Conservation (phyloP, 305 asterid species). For the Solanum hybrid region DNA sequence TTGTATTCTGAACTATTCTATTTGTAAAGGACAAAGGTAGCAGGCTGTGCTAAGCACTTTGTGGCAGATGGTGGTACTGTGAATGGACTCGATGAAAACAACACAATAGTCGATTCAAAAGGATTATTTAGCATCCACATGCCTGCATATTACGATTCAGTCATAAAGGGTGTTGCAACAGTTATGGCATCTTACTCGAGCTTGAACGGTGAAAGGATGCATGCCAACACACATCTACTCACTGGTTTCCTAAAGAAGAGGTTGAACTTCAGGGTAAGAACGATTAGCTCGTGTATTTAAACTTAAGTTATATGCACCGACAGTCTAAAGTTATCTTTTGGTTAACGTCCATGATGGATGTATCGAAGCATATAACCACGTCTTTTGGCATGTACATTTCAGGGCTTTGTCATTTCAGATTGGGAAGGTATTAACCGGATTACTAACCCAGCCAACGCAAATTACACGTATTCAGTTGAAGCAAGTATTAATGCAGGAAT, state of each 20-base stretch:
- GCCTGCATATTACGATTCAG: conserved; percentile 27
- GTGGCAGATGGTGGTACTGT: conserved; percentile 34
- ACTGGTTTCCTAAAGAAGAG: conserved; percentile 23
- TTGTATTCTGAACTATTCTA: neutral
- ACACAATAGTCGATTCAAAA: conserved; percentile 15
- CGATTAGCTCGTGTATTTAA: neutral
- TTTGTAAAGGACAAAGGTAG: conserved; percentile 6
- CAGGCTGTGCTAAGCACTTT: conserved; percentile 11
- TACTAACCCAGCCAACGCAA: conserved; percentile 35
- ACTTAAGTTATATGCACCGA: neutral
- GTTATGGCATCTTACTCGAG: conserved; percentile 32
- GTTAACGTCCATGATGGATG: neutral
- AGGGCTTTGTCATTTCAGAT: conserved; percentile 67
- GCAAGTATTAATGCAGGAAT: conserved; percentile 49
- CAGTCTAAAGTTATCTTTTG: neutral
- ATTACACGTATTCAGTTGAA: conserved; percentile 47
- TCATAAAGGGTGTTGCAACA: conserved; percentile 27
- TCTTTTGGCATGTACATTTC: neutral
- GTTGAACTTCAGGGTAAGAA: conserved; percentile 22
- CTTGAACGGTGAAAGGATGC: conserved; percentile 33
- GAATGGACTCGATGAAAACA: conserved; percentile 21
- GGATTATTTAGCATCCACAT: conserved; percentile 23
- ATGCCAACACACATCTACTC: conserved; percentile 21
- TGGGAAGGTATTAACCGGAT: conserved; percentile 55
- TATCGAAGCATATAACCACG: neutral